These are phyloP conservation scores for Dendrobium nobile DNA, from an alignment of 106 monocot species.

Conservation along the genomic window DNA sequence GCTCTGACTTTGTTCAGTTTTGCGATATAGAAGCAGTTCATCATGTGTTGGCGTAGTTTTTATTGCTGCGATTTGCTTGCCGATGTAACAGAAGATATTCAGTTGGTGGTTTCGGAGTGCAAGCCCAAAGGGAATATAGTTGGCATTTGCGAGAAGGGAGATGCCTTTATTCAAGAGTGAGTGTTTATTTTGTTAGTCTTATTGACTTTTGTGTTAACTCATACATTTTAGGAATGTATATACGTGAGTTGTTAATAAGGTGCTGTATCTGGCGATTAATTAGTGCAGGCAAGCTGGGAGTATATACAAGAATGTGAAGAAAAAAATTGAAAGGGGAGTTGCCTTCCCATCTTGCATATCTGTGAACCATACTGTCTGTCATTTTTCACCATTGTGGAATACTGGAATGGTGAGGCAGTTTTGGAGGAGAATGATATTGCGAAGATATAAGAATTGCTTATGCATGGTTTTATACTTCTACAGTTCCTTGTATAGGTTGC, in stretches of 20 bases:
- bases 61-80: background rate
- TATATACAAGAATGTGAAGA: slow-evolving; percentile 93
- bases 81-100: slow-evolving; percentile 15
- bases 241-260: background rate
- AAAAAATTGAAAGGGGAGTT: slow-evolving; percentile 85
- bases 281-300: slow-evolving; percentile 72
- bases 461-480: too few relatives aligned
- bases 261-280: background rate
- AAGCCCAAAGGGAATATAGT: slow-evolving; percentile 22
- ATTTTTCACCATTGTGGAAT: slow-evolving; percentile 69
- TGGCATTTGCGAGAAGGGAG: slow-evolving; percentile 23
- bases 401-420: slow-evolving; percentile 63
- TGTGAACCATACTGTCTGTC: slow-evolving; percentile 82
- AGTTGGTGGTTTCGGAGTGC: slow-evolving; percentile 15
- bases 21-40: too few relatives aligned
- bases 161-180: slow-evolving; percentile 48
- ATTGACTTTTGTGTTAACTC: background rate
- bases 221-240: background rate
- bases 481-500: too few relatives aligned
- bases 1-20: background rate
- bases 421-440: slow-evolving; percentile 76
- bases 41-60: background rate
- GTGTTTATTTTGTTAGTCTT: background rate
- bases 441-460: slow-evolving; percentile 45
- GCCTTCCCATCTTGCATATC: slow-evolving; percentile 92